Conservation (phyloP, 2,329 filamentous ascomycete species). For the Hypomyces perniciosus region DNA sequence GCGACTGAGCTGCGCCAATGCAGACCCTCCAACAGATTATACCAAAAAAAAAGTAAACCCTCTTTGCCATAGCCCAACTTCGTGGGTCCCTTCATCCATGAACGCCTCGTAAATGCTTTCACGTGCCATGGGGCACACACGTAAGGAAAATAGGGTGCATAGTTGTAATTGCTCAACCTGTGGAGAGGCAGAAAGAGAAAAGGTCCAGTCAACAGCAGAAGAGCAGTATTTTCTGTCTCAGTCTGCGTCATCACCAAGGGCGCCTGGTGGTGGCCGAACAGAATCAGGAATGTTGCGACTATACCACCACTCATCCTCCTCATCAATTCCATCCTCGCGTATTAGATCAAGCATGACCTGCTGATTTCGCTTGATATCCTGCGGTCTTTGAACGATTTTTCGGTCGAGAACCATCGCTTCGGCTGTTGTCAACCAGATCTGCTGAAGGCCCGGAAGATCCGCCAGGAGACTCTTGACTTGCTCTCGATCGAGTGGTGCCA, state of each 20-base stretch:
- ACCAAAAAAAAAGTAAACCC: neutral
- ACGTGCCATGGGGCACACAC: slow-evolving; percentile 1
- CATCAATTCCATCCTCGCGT: slow-evolving; percentile 51
- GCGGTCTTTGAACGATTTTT: slow-evolving; percentile 49
- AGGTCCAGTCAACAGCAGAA: neutral
- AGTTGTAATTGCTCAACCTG: neutral
- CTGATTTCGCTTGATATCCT: slow-evolving; percentile 58
- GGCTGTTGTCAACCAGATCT: slow-evolving; percentile 58
- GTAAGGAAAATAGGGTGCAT: slow-evolving; percentile 6
- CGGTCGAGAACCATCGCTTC: slow-evolving; percentile 56
- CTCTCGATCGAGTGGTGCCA: slow-evolving; percentile 48
- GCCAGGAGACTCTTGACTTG: slow-evolving; percentile 44
- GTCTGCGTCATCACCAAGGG: slow-evolving; percentile 47
- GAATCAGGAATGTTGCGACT: slow-evolving; percentile 48
- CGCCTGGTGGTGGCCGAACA: slow-evolving; percentile 45
- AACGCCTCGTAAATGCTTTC: slow-evolving; percentile 14
- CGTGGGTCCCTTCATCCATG: neutral
- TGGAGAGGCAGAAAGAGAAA: neutral
- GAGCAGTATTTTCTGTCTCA: slow-evolving; percentile 13
- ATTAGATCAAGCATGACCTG: slow-evolving; percentile 60
- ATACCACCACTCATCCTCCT: slow-evolving; percentile 59
- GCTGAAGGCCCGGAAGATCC: slow-evolving; percentile 52
- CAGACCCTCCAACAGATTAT: slow-evolving; percentile 2
- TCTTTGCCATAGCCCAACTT: slow-evolving; percentile 5
- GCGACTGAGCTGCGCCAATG: slow-evolving; percentile 8